These are phyloP conservation scores for Davidsoniella virescens DNA, from an alignment of 2,329 filamentous ascomycete species.

Conservation along the genomic window DNA sequence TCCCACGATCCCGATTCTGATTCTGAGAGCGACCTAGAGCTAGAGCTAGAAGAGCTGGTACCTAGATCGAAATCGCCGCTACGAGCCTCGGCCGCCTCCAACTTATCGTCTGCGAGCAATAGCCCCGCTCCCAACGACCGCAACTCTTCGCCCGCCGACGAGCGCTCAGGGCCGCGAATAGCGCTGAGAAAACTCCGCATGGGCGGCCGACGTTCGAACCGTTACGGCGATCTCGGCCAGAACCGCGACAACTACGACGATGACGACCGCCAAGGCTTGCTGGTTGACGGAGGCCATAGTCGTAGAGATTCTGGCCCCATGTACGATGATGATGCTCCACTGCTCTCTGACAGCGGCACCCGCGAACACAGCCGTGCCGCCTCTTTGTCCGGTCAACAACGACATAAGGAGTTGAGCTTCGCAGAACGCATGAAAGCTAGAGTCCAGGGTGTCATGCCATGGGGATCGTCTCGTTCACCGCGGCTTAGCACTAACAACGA, in stretches of 20 bases:
- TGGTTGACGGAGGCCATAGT: constrained; percentile 43
- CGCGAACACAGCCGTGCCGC: constrained; percentile 10
- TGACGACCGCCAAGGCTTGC: constrained; percentile 50
- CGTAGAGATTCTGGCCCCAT: constrained; percentile 42
- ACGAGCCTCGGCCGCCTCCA: constrained; percentile 23
- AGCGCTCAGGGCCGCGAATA: constrained; percentile 32
- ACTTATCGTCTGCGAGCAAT: constrained; percentile 17
- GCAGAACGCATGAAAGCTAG: constrained; percentile 20
- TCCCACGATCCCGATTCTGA: constrained; percentile 30
- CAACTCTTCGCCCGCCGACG: constrained; percentile 15
- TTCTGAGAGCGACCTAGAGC: constrained; percentile 52
- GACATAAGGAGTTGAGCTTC: constrained; percentile 2
- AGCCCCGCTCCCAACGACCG: constrained; percentile 18
- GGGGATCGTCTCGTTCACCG: constrained; percentile 14
- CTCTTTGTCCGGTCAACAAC: constrained; percentile 2
- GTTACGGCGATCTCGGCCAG: constrained; percentile 44
- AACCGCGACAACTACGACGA: constrained; percentile 35
- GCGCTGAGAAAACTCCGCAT: constrained; percentile 56
- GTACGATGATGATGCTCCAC: constrained; percentile 57
- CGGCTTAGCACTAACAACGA: constrained; percentile 17
- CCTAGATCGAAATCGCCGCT: constrained; percentile 27
- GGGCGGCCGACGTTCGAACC: constrained; percentile 39
- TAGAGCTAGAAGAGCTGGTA: constrained; percentile 68
- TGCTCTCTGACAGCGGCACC: constrained; percentile 34
- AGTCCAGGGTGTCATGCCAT: constrained; percentile 51